Conservation (phyloP, 371 early-diverging fungal genomes). For the Parasitella parasitica region DNA sequence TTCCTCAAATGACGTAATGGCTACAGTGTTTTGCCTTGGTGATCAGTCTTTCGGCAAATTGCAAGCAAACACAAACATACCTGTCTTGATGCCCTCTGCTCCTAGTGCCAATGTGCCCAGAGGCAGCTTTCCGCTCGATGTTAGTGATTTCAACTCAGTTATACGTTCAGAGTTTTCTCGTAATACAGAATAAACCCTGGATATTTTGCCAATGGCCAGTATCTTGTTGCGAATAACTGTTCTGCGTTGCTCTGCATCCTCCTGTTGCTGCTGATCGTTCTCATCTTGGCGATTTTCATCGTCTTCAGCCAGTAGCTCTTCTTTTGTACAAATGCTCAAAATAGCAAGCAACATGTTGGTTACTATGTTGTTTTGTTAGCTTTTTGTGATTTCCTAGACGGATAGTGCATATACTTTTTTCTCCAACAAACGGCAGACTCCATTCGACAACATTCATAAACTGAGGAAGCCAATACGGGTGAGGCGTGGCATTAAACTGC, state of each 20-base stretch:
- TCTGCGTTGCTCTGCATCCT: conserved; percentile 52
- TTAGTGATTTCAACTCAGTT: conserved; percentile 85
- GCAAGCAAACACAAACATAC: no score
- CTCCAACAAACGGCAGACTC: conserved; percentile 98
- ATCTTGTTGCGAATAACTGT: conserved; percentile 88
- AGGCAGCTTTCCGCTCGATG: conserved; percentile 81
- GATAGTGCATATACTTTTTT: conserved; percentile 80
- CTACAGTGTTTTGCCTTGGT: conserved; percentile 35
- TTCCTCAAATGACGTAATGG: conserved; percentile 89
- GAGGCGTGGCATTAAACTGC: conserved; percentile 83
- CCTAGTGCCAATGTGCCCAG: conserved; percentile 85
- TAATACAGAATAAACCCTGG: conserved; percentile 83
- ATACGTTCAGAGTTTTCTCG: conserved; percentile 89
- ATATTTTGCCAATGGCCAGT: conserved; percentile 88
- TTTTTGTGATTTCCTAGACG: no score
- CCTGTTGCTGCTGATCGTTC: neutral
- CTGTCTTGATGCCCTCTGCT: conserved; percentile 84
- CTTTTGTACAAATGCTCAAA: conserved; percentile 86
- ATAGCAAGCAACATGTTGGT: conserved; percentile 94
- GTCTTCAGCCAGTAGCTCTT: conserved; percentile 58
- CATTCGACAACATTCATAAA: conserved; percentile 98
- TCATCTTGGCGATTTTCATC: conserved; percentile 10
- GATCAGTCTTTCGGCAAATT: neutral
- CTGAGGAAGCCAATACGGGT: conserved; percentile 96
- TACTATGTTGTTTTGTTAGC: conserved; percentile 64